phyloP scores from a whole-genome alignment of 202 grass and related monocot genomes.

The Elaeis oleifera region DNA sequence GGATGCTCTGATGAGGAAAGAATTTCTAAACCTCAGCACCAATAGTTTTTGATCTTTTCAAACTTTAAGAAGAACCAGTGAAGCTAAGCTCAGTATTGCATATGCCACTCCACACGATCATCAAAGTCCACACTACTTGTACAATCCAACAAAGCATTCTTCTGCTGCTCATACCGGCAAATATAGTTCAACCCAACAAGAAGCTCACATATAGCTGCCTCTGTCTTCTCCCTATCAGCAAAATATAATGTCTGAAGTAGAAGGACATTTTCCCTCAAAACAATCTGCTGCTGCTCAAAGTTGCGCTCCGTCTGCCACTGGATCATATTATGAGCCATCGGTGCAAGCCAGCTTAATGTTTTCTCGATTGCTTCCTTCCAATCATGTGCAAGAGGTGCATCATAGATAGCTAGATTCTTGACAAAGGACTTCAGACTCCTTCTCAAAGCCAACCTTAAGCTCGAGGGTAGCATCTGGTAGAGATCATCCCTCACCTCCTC shows the following conservation, averaged over 20 bases:
- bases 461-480: conserved; percentile 92
- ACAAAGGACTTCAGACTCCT: conserved; percentile 45
- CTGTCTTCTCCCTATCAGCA: conserved; percentile 70
- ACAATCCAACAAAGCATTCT: conserved; percentile 82
- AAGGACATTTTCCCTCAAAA: conserved; percentile 48
- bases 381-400: conserved; percentile 85
- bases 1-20: no score
- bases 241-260: conserved; percentile 80
- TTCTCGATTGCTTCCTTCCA: conserved; percentile 83
- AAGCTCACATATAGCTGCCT: conserved; percentile 70
- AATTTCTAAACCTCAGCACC: no score
- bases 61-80: no score
- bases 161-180: conserved; percentile 90
- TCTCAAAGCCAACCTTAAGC: conserved; percentile 36
- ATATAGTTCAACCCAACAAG: conserved; percentile 91
- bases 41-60: no score
- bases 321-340: conserved; percentile 87
- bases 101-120: conserved; percentile 79
- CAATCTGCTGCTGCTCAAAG: conserved; percentile 93
- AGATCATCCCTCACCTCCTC: conserved; percentile 85
- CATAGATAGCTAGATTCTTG: conserved; percentile 71
- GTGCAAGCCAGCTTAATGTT: conserved; percentile 62
- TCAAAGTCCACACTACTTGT: conserved; percentile 84
- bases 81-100: conserved; percentile 21
- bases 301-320: conserved; percentile 85